Evolutionary conservation across 129 eudicot species (phyloP), one percentile per base, ranked within the genome.

Genomic region (Artemisia argyi): DNA sequence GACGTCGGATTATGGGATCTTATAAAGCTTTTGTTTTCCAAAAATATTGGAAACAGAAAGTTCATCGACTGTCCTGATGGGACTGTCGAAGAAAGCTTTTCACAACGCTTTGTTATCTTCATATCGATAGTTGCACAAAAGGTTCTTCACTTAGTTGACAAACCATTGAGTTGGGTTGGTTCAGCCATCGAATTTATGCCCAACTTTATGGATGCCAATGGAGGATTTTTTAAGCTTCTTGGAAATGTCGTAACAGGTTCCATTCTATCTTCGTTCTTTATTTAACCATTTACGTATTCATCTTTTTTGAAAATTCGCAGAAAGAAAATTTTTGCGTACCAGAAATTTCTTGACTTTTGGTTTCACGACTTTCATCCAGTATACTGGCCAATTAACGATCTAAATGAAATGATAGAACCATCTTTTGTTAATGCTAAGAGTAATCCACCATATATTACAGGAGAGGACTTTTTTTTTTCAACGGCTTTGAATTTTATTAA

Each of bases 51-150:
- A 20, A 51, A 79, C 3, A 69, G 85, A 26, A 68, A 61, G 35
- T 89, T 89, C 20, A 66, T 89, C 5, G 89, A 89, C 2, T 68
- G 81, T 69, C 83, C 83, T 0, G 70, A 67, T 7, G 85, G 46
- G 16, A 65, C 42, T 1, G 35, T 5, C 7, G 71, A 77, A 17
- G 84, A 77, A 67, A 68, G 84, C 46, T 79, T 70, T 17, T 42
- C 67, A 2, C 78, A 68, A 0, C 85, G 91, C 63, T 70, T 77
- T 48, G 24, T 83, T 4, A 81, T 85, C 50, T 77, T 79, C 28
- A 32, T 82, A 56, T 85, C 91, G 3, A 55, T 85, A 8, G 18
- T 83, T 8, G 80, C 59, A 1, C 85, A 79, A 72, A 85, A 76
- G 71, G 3, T 73, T 24, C 73, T 85, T 54, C 76, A 60, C 9